Percentiles rank a stretch among this genome's conserved stretches.
Conservation (phyloP, 2,329 filamentous ascomycete species). For the Bertia moriformis region DNA sequence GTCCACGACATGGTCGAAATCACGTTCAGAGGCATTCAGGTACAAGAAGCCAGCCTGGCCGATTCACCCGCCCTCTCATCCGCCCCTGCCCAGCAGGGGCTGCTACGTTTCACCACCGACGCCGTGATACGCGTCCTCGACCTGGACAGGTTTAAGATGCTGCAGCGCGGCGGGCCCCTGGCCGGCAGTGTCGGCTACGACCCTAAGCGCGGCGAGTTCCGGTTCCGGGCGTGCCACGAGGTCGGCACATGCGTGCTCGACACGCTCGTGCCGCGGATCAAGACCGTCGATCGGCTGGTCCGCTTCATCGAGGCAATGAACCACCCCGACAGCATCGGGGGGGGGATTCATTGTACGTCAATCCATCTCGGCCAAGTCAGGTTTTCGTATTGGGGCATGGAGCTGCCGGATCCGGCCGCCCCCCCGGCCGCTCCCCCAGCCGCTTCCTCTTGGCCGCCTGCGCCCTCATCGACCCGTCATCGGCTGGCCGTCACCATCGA, state of each 20-base stretch:
- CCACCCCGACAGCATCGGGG: constrained; percentile 30
- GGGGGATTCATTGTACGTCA: constrained; percentile 33
- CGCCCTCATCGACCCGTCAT: constrained; percentile 8
- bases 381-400: constrained; percentile 55
- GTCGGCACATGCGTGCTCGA: constrained; percentile 45
- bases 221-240: constrained; percentile 39
- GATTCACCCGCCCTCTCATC: constrained; percentile 4
- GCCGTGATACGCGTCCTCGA: too few relatives aligned
- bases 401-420: constrained; percentile 7
- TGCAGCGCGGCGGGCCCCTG: too few relatives aligned
- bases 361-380: constrained; percentile 47
- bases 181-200: too few relatives aligned
- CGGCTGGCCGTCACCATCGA: constrained; percentile 39
- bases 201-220: too few relatives aligned
- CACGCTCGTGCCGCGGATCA: constrained; percentile 42
- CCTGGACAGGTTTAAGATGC: too few relatives aligned
- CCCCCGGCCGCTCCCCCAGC: constrained; percentile 4
- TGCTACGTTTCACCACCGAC: neutral
- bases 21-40: constrained; percentile 35
- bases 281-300: constrained; percentile 56
- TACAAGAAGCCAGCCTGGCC: constrained; percentile 7
- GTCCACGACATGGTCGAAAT: constrained; percentile 43
- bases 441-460: too few relatives aligned
- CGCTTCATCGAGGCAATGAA: constrained; percentile 54
- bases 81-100: neutral